Percentiles rank a stretch among this genome's conserved stretches.
phyloP scores from a whole-genome alignment of 805 yeast species.

The Wickerhamomyces tratensis region DNA sequence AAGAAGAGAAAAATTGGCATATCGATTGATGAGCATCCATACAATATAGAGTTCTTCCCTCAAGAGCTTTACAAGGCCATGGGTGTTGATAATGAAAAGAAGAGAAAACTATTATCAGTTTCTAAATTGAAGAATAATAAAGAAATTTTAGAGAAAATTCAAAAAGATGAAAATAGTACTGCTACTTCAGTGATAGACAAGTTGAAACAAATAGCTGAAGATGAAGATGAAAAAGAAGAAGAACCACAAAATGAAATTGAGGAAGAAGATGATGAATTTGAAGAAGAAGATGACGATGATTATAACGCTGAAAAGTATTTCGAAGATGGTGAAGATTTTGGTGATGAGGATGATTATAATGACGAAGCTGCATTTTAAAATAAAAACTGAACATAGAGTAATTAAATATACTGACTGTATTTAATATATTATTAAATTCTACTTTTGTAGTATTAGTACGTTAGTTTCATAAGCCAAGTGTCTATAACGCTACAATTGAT shows the following conservation, averaged over 20 bases:
- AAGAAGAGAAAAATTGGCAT: slow-evolving; percentile 62
- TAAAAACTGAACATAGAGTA: no score
- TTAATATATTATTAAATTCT: no score
- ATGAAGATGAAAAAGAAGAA: slow-evolving; percentile 31
- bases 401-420: no score
- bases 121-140: slow-evolving; percentile 21
- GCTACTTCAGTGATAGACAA: slow-evolving; percentile 34
- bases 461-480: no score
- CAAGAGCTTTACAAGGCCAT: slow-evolving; percentile 64
- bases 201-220: slow-evolving; percentile 38
- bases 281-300: slow-evolving; percentile 49
- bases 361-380: slow-evolving; percentile 52
- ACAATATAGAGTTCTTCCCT: slow-evolving; percentile 62
- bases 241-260: slow-evolving; percentile 26
- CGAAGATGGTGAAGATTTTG: slow-evolving; percentile 47
- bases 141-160: slow-evolving; percentile 13
- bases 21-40: slow-evolving; percentile 73
- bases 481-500: no score
- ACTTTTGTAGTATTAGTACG: no score
- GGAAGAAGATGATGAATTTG: slow-evolving; percentile 50
- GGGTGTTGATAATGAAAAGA: slow-evolving; percentile 50
- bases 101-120: slow-evolving; percentile 36
- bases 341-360: slow-evolving; percentile 39
- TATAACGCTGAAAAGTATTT: slow-evolving; percentile 56
- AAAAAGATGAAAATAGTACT: slow-evolving; percentile 17